A percentile compares a stretch with the other conserved stretches of the same genome.
These are phyloP conservation scores for Diaporthe sp. DNA, from an alignment of 2,329 filamentous ascomycete species.

Conservation along the genomic window DNA sequence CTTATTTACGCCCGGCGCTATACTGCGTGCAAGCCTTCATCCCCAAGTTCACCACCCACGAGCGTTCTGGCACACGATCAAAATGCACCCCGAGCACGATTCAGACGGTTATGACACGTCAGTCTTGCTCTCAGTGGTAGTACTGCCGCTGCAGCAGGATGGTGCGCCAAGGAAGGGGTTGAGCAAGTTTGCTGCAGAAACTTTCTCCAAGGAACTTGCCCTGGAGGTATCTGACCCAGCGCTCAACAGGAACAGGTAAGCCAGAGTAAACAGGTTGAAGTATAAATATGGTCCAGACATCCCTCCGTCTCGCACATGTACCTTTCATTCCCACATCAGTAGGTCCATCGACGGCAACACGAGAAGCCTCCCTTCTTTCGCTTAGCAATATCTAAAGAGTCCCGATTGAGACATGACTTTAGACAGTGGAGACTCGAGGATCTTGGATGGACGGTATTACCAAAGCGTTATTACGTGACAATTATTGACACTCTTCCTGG, in stretches of 20 bases:
- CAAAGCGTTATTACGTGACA: not conserved
- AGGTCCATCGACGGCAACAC: not conserved
- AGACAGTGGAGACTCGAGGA: not conserved
- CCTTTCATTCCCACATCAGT: not conserved
- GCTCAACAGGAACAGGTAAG: not conserved
- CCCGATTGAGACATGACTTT: not conserved
- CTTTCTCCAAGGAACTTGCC: not conserved
- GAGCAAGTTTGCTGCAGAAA: not conserved
- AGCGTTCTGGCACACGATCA: not conserved
- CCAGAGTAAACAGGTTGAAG: not conserved
- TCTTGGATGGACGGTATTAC: not conserved
- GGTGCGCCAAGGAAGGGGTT: not conserved
- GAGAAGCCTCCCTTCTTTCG: not conserved
- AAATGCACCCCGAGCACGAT: no score
- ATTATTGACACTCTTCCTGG: no score
- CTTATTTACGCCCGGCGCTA: not conserved
- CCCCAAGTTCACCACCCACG: not conserved
- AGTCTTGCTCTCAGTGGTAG: not conserved
- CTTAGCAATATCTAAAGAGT: not conserved
- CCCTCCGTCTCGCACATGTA: not conserved
- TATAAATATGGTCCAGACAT: not conserved
- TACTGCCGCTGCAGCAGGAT: not conserved
- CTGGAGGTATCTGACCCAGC: no score
- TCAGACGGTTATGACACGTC: not conserved
- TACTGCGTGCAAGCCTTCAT: not conserved